Base-by-base conservation (phyloP, 345 rosid genomes). In the Arabidopsis arenosa region DNA sequence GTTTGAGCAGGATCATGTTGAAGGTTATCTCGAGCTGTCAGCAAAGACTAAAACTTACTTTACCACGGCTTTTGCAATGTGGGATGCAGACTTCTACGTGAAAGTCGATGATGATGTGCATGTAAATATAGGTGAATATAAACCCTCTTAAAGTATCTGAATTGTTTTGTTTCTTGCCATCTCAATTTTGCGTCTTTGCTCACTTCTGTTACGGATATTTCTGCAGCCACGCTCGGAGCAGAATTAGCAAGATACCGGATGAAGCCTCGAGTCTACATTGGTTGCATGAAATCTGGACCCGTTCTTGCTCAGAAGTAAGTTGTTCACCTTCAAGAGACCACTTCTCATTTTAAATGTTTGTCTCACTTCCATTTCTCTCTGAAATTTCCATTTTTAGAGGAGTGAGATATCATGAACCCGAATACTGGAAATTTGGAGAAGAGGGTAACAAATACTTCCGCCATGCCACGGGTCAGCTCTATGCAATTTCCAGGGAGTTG, bases 251-350 rank as follows among this genome's bases (percentile, higher is more conserved):
- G 92, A 67, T 89, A 94, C 73, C 82, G 90, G 68, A 80, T 85
- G 68, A 90, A 86, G 69, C 87, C 95, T 5, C 84, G 96, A 63
- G 88, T 92, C 12, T 94, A 94, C 60, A 89, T 90, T 51, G 98
- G 98, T 40, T 94, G 98, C 85, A 94, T 94, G 98, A 94, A 94
- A 76, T 94, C 98, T 28, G 96, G 98, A 73, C 97, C 93, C 2
- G 98, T 94, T 73, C 97, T 94, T 73, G 92, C 96, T 72, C 96
- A 87, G 58, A 94, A 92, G 98, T 94, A 89, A 88, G 93, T 72
- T 51, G 10, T 56, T 43, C 28, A 21, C 67, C 43, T 47, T 59
- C 66, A 21, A 71, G 51, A 17, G 62, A 66, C 28, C 37, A 35
- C 37, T 73, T 58, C 12, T 59, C 33, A 9, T 56, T 28, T 39